Percentiles rank a stretch among this genome's conserved stretches.
Conservation (phyloP, 768 basidiomycete species). For the Rhodocollybia butyracea region DNA sequence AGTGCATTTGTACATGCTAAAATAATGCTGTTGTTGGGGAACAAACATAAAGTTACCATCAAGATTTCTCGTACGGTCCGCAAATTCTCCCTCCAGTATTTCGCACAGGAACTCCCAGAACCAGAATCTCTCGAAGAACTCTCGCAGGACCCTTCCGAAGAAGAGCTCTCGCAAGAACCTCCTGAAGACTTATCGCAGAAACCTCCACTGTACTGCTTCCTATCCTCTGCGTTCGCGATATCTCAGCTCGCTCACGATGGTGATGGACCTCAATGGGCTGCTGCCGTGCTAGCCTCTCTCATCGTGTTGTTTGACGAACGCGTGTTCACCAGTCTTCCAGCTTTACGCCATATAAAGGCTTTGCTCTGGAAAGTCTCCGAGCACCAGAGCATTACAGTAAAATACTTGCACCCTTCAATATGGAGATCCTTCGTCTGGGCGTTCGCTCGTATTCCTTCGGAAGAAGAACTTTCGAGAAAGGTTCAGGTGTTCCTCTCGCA, state of each 20-base stretch:
- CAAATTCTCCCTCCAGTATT: slow-evolving; percentile 21
- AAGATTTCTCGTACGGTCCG: slow-evolving; percentile 22
- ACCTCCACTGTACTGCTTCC: slow-evolving; percentile 20
- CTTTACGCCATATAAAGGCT: slow-evolving; percentile 32
- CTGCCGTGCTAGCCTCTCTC: slow-evolving; percentile 41
- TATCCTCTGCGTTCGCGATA: neutral
- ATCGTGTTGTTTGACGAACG: slow-evolving; percentile 42
- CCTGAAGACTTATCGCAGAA: slow-evolving; percentile 24
- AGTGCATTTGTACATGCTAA: slow-evolving; percentile 50
- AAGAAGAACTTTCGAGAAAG: slow-evolving; percentile 7
- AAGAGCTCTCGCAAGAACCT: slow-evolving; percentile 21
- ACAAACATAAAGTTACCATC: slow-evolving; percentile 14
- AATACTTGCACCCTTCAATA: slow-evolving; percentile 36
- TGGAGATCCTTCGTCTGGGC: slow-evolving; percentile 61
- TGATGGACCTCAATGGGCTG: slow-evolving; percentile 40
- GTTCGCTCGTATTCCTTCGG: slow-evolving; percentile 37
- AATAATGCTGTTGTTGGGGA: slow-evolving; percentile 11
- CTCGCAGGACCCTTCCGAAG: slow-evolving; percentile 27
- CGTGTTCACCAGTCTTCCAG: slow-evolving; percentile 39
- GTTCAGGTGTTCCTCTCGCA: slow-evolving; percentile 41
- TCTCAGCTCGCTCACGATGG: slow-evolving; percentile 7
- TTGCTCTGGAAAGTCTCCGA: slow-evolving; percentile 27
- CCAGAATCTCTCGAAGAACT: no score
- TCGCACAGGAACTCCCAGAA: slow-evolving; percentile 19
- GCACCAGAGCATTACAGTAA: slow-evolving; percentile 32